Evolutionary conservation across 176 grass and related monocot genomes (phyloP).

Genomic region (Microstegium vimineum): DNA sequence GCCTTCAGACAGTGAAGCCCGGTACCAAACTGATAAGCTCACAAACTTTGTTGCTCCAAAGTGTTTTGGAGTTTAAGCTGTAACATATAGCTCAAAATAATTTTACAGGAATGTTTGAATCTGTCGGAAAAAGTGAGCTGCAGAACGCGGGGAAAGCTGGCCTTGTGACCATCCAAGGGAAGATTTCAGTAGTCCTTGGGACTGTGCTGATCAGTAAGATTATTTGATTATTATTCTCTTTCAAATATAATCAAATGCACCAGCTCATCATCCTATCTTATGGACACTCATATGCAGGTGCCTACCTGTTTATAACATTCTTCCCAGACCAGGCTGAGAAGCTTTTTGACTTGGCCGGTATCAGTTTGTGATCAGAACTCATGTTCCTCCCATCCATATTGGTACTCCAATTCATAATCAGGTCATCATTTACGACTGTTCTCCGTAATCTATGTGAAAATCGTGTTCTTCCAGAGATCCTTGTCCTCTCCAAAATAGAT

Average conservation of each 20-base stretch:
- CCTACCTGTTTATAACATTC: slow-evolving; percentile 79
- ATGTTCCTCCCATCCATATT: not conserved
- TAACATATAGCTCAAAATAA: not conserved
- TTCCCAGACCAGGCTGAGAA: slow-evolving; percentile 95
- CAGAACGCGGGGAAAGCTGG: slow-evolving; percentile 87
- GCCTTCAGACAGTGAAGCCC: slow-evolving; percentile 86
- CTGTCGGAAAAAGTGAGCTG: slow-evolving; percentile 62
- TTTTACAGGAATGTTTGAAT: slow-evolving; percentile 63
- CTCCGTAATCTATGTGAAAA: not conserved
- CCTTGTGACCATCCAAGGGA: slow-evolving; percentile 79
- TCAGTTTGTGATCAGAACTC: slow-evolving; percentile 39
- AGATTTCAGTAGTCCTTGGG: slow-evolving; percentile 82
- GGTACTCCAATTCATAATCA: slow-evolving; percentile 1
- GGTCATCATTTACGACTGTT: slow-evolving; percentile 1
- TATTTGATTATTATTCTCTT: not conserved
- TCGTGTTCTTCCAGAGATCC: not conserved
- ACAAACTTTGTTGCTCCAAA: not conserved
- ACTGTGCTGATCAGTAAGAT: slow-evolving; percentile 83
- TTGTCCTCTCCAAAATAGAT: not conserved
- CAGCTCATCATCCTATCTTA: not conserved
- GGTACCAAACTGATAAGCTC: slow-evolving; percentile 24
- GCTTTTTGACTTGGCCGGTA: slow-evolving; percentile 65
- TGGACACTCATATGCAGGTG: slow-evolving; percentile 44
- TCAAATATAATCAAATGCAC: not conserved
- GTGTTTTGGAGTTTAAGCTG: not conserved